Percentiles rank a stretch among this genome's conserved stretches.
Conservation (phyloP, 2,329 filamentous ascomycete species). For the Hypoxylon sp. region DNA sequence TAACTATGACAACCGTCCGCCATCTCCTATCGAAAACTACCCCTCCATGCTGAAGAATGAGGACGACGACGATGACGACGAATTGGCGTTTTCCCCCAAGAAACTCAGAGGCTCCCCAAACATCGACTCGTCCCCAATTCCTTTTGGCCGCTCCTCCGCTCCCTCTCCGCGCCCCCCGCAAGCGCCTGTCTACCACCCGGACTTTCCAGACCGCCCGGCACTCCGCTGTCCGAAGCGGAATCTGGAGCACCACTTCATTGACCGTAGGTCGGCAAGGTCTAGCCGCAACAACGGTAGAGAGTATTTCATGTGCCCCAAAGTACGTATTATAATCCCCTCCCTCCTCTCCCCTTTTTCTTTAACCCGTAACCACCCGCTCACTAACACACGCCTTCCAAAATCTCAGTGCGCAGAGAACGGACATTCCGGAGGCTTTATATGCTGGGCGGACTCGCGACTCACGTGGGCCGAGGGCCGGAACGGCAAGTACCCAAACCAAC, state of each 20-base stretch:
- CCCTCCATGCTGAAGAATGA: slow-evolving; percentile 2
- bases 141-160: slow-evolving; percentile 1
- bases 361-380: background rate
- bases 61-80: slow-evolving; percentile 21
- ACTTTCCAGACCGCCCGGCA: slow-evolving; percentile 27
- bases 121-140: slow-evolving; percentile 18
- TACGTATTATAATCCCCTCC: background rate
- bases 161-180: slow-evolving; percentile 1
- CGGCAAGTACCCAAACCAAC: background rate
- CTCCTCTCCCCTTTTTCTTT: background rate
- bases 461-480: slow-evolving; percentile 6
- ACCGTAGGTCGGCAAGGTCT: background rate
- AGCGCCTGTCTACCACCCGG: slow-evolving; percentile 25
- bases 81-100: slow-evolving; percentile 32
- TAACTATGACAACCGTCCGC: background rate
- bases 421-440: slow-evolving; percentile 31
- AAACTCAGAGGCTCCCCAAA: slow-evolving; percentile 3
- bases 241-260: slow-evolving; percentile 11
- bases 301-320: slow-evolving; percentile 33
- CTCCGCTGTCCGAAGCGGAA: slow-evolving; percentile 28
- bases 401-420: slow-evolving; percentile 2
- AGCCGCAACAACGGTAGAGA: slow-evolving; percentile 19
- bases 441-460: slow-evolving; percentile 40
- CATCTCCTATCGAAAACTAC: slow-evolving; percentile 19
- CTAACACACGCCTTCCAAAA: background rate